Evolutionary conservation across 2,329 filamentous ascomycete species (phyloP).

Genomic region (Endothia cerciana): DNA sequence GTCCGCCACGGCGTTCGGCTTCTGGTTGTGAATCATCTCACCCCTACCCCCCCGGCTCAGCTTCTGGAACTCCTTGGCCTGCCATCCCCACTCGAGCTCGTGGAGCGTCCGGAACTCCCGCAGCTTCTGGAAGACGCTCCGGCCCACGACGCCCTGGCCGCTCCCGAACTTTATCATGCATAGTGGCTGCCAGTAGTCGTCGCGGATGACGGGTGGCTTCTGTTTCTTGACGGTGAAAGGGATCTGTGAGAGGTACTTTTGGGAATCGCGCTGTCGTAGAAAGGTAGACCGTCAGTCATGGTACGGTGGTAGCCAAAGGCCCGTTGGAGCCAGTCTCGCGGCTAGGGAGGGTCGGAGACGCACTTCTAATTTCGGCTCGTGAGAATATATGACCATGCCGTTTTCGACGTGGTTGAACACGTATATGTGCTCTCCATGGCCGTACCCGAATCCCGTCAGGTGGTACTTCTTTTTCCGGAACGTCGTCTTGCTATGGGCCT

Average conservation of each 20-base stretch:
- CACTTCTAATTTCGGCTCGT: slow-evolving; percentile 38
- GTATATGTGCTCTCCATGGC: slow-evolving; percentile 63
- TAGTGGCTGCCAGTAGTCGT: slow-evolving; percentile 69
- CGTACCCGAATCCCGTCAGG: slow-evolving; percentile 37
- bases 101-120: slow-evolving; percentile 67
- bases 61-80: slow-evolving; percentile 47
- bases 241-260: slow-evolving; percentile 38
- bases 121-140: slow-evolving; percentile 64
- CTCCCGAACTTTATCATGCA: slow-evolving; percentile 62
- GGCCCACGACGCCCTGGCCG: slow-evolving; percentile 57
- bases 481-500: slow-evolving; percentile 33
- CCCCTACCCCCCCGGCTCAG: slow-evolving; percentile 51
- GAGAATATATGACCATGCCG: slow-evolving; percentile 58
- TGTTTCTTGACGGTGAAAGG: slow-evolving; percentile 71
- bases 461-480: slow-evolving; percentile 33
- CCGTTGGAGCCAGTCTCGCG: background rate
- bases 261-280: slow-evolving; percentile 20
- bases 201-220: slow-evolving; percentile 64
- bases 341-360: background rate
- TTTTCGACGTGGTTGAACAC: slow-evolving; percentile 55
- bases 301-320: background rate
- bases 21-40: slow-evolving; percentile 60
- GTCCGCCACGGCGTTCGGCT: slow-evolving; percentile 65
- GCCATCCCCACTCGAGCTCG: slow-evolving; percentile 61
- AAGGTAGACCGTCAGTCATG: slow-evolving; percentile 4